These are phyloP conservation scores for Calonectria pauciramosa DNA, from an alignment of 2,329 filamentous ascomycete species.

Conservation along the genomic window DNA sequence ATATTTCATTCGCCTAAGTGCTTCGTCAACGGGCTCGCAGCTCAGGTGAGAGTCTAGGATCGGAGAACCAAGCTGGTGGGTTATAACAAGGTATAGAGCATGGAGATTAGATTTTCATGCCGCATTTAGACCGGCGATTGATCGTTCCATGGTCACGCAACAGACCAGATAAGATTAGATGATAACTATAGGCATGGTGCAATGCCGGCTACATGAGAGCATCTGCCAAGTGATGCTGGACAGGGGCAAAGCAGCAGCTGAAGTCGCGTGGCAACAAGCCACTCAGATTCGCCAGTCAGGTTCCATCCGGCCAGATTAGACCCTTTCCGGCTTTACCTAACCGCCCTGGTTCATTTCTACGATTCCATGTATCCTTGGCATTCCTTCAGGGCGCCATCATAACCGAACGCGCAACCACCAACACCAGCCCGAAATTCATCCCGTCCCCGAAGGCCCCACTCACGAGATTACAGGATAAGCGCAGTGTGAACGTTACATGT, in stretches of 20 bases:
- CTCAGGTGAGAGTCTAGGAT: background rate
- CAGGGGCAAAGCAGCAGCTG: background rate
- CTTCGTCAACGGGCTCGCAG: background rate
- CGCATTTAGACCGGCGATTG: background rate
- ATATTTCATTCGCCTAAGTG: background rate
- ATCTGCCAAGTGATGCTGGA: background rate
- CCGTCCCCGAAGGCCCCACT: background rate
- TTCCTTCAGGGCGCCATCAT: background rate
- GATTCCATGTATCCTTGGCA: background rate
- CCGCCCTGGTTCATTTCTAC: background rate
- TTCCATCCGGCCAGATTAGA: background rate
- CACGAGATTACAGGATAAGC: conserved; percentile 4
- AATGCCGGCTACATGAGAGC: background rate
- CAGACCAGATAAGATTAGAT: background rate
- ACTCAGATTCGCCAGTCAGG: background rate
- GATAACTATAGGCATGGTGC: too few species aligned
- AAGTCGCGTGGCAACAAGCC: background rate
- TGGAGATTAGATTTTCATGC: background rate
- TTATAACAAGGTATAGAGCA: background rate
- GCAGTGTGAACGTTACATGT: background rate
- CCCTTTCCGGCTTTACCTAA: background rate
- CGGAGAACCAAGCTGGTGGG: background rate
- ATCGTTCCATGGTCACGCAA: background rate
- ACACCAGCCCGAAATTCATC: background rate
- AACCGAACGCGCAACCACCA: background rate